Base-by-base conservation (phyloP, 257 asterid genomes). In the Solanum verrucosum region DNA sequence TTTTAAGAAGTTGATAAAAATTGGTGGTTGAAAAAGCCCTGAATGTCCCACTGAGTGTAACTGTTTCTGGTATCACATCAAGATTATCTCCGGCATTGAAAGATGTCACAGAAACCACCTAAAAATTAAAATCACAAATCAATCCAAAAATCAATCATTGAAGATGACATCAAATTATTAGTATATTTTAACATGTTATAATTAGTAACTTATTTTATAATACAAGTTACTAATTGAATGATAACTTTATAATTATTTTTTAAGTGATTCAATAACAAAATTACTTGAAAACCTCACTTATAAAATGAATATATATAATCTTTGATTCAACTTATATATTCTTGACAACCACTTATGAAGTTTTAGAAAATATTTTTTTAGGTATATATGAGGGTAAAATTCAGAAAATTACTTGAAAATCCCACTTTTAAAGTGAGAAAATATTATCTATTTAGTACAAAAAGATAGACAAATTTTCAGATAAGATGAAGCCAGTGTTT, bases 1-100 rank as follows among this genome's bases (percentile, higher is more conserved):
- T 92, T 82, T 82, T 88, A 85, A 95, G 89, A 87, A 95, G 95
- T 18, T 88, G 95, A 59, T 92, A 86, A 90, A 96, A 94, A 90
- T 89, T 95, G 46, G 92, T 56, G 83, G 83, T 94, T 6, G 99
- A 95, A 87, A 96, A 95, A 9, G 99, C 98, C 90, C 98, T 92
- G 87, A 96, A 89, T 40, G 99, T 96, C 86, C 99, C 98, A 27
- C 96, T 92, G 56, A 96, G 93, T 18, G 88, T 93, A 7, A 95
- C 94, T 59, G 83, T 74, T 49, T 89, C 90, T 21, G 96, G 91
- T 75, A 86, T 86, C 8, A 29, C 84, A 75, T 90, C 94, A 71
- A 89, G 90, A 63, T 87, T 92, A 67, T 92, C 95, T 71, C 96
- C 97, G 40, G 92, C 91, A 87, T 92, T 89, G 89, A 96, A 87